These are phyloP conservation scores for Venturiaceae sp. DNA, from an alignment of 2,329 filamentous ascomycete genomes.

Conservation along the genomic window DNA sequence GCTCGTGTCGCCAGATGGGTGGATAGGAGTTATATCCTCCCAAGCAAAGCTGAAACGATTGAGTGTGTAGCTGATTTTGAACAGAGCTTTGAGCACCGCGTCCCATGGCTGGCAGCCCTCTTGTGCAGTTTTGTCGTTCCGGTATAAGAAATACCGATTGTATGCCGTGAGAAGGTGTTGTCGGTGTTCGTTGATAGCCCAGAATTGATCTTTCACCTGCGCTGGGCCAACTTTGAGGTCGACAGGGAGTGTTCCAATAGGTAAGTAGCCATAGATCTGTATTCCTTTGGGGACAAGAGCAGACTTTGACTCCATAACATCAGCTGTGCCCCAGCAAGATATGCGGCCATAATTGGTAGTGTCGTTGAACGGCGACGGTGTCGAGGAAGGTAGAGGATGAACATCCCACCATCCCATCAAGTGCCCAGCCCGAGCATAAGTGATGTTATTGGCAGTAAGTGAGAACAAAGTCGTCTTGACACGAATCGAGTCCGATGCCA, in stretches of 20 bases:
- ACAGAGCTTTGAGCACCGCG: neutral
- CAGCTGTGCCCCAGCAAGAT: neutral
- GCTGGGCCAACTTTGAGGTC: neutral
- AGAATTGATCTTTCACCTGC: neutral
- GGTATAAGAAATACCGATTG: neutral
- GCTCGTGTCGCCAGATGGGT: neutral
- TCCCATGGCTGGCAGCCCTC: neutral
- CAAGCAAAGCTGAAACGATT: neutral
- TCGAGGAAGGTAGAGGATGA: too few species aligned
- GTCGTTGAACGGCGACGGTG: neutral
- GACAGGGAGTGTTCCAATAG: neutral
- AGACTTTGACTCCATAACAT: neutral
- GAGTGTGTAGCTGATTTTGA: neutral
- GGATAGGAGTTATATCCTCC: neutral
- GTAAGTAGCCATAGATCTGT: neutral
- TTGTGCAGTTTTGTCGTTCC: neutral
- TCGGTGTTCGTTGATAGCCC: neutral
- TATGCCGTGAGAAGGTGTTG: neutral
- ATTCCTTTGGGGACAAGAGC: neutral
- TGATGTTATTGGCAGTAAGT: too few species aligned
- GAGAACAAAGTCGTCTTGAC: too few species aligned
- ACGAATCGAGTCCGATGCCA: too few species aligned
- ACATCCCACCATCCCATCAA: too few species aligned
- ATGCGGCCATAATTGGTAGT: neutral
- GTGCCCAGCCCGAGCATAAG: too few species aligned